Percentiles rank a stretch among this genome's conserved stretches.
Evolutionary conservation across 495 filamentous ascomycete species (phyloP).

Genomic region (Neurospora sublineolata): DNA sequence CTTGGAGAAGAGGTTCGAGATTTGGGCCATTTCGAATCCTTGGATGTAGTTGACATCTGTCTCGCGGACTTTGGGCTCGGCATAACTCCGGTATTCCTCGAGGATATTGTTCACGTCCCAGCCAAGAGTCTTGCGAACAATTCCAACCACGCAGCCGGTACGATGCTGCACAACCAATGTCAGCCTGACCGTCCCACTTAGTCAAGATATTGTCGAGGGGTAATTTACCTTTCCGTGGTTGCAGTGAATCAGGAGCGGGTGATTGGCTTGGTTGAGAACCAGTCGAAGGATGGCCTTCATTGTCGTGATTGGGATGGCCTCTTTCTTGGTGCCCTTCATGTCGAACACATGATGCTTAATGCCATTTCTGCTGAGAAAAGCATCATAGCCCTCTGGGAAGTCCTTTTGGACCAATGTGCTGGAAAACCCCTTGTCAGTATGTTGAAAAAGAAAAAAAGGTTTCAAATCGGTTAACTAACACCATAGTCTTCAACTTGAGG

Average conservation of each 20-base stretch:
- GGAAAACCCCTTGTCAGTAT: conserved; percentile 10
- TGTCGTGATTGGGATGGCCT: conserved; percentile 44
- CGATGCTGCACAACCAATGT: conserved; percentile 47
- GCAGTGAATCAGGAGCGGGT: conserved; percentile 75
- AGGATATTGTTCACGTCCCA: conserved; percentile 47
- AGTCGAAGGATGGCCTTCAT: conserved; percentile 54
- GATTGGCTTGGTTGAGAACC: conserved; percentile 52
- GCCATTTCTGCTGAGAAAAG: conserved; percentile 48
- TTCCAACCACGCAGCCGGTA: conserved; percentile 68
- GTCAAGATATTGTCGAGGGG: background rate
- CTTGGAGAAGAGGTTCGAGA: conserved; percentile 15
- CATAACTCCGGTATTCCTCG: conserved; percentile 56
- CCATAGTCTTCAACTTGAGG: conserved; percentile 59
- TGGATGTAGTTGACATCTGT: conserved; percentile 41
- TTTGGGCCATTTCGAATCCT: conserved; percentile 22
- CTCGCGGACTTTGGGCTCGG: conserved; percentile 50
- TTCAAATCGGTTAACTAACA: conserved; percentile 39
- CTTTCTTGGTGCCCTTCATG: conserved; percentile 69
- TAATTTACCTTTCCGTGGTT: conserved; percentile 69
- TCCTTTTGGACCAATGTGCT: conserved; percentile 69
- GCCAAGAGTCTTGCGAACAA: conserved; percentile 53
- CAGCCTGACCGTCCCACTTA: conserved; percentile 2
- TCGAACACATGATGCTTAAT: conserved; percentile 60
- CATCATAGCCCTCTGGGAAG: conserved; percentile 40
- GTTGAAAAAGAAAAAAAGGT: background rate